Conservation (phyloP, 148 eudicot species). For the Vaccinium myrtillus region DNA sequence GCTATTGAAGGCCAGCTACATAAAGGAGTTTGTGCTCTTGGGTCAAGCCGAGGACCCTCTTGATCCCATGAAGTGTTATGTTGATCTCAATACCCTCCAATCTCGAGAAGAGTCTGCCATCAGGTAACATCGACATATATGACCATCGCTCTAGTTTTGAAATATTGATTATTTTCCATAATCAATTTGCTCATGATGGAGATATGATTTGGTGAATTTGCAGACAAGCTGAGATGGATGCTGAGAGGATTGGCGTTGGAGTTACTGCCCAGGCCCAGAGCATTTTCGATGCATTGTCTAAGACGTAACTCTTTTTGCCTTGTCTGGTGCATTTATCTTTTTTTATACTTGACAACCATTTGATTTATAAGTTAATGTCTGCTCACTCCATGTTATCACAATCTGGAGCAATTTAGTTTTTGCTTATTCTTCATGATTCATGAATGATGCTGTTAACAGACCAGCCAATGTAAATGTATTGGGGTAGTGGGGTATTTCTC, state of each 20-base stretch:
- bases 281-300: conserved; percentile 89
- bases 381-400: not conserved
- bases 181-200: not conserved
- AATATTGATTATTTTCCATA: not conserved
- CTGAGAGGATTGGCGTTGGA: conserved; percentile 95
- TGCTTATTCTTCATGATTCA: not conserved
- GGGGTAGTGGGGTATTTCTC: not conserved
- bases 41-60: conserved; percentile 79
- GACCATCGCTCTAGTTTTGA: not conserved
- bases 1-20: conserved; percentile 74
- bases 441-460: not conserved
- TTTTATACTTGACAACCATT: not conserved
- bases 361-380: conserved; percentile 1
- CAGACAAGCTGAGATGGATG: conserved; percentile 95
- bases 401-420: conserved; percentile 1
- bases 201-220: conserved; percentile 17
- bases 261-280: conserved; percentile 86
- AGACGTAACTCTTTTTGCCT: conserved; percentile 63
- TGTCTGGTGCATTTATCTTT: not conserved
- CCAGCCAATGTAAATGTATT: not conserved
- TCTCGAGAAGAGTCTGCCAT: conserved; percentile 86
- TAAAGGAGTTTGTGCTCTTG: conserved; percentile 70
- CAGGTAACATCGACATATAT: conserved; percentile 38
- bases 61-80: conserved; percentile 58
- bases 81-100: conserved; percentile 70